Base-by-base conservation (phyloP, 495 filamentous ascomycete species). In the Letharia lupina region DNA sequence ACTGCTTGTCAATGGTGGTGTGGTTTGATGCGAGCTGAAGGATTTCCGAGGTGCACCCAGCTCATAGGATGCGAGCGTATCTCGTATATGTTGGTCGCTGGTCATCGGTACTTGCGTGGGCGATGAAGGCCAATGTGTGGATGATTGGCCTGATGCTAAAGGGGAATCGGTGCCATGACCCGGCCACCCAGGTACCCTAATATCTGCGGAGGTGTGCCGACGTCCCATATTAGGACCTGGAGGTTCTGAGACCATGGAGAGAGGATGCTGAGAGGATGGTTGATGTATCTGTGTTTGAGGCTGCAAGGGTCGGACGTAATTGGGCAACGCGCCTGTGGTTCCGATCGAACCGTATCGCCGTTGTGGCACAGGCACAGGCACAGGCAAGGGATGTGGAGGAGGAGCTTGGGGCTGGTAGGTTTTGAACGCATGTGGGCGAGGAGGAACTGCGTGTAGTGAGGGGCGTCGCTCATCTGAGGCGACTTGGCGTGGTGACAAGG, bases 151-250 rank as follows among this genome's bases (percentile, higher is more conserved):
- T 31, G 89, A 87, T 4, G 82, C 77, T 66, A 91, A 91, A 16
- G 92, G 90, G 6, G 91, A 91, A 41, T 48, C 68, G 8, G 62
- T 62, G n/a, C 41, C 76, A 73, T 20, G 85, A 82, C 69, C 64
- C 23, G 89, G 86, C 94, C 94, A 97, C 61, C 91, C 90, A 69
- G 89, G 89, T 50, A 89, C 86, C 40, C 94, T 89, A 69, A 98
- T 98, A 70, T 98, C 94, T 63, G 94, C 94, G 59, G 93, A 94
- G 2, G 94, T 98, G 75, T 98, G 94, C 54, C 94, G 86, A 31
- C 94, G 87, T 41, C 87, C 83, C 44, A 97, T 79, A 70, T 87
- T 89, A 61, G 86, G 78, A 0, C 79, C 84, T 15, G 90, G 88
- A 35, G 90, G 89, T 37, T 91, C 68, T 40, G 89, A 83, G 28